Percentiles rank a stretch among this genome's conserved stretches.
Conservation (phyloP, 306 rosid genomes). For the Corylus americana region DNA sequence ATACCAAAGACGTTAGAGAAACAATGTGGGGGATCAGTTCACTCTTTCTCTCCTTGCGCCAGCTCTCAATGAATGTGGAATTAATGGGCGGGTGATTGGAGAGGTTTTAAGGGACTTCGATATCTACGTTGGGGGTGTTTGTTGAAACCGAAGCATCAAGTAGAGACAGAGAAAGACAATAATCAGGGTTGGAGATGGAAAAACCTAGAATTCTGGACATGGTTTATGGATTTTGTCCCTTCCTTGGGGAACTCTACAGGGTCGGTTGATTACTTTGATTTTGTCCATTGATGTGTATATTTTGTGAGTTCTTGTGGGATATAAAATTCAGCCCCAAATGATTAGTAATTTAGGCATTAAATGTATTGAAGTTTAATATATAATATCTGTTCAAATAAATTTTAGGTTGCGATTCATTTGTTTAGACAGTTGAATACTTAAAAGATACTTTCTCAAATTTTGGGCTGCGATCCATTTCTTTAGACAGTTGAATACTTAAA, state of each 20-base stretch:
- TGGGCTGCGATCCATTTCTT: no score
- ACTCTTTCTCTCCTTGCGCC: constrained; percentile 35
- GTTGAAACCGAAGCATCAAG: constrained; percentile 3
- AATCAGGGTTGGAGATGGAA: neutral
- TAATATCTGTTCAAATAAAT: no score
- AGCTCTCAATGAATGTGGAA: constrained; percentile 36
- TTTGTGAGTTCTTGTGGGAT: neutral
- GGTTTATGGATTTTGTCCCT: constrained; percentile 19
- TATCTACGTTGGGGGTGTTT: neutral
- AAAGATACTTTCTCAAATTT: no score
- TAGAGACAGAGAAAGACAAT: constrained; percentile 6
- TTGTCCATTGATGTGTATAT: neutral
- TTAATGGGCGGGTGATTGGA: neutral
- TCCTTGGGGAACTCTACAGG: constrained; percentile 8
- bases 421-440: no score
- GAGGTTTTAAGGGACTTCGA: neutral
- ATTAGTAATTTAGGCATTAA: no score
- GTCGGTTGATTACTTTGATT: constrained; percentile 7
- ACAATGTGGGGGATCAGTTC: constrained; percentile 35
- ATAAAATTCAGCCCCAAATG: no score
- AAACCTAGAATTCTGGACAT: constrained; percentile 1
- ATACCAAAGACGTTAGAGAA: constrained; percentile 31
- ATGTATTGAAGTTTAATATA: no score
- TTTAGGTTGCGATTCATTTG: no score
- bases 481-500: no score